Evolutionary conservation across 2,329 filamentous ascomycete genomes (phyloP), one percentile per base, ranked within the genome.

Genomic region (Alternaria metachromatica): DNA sequence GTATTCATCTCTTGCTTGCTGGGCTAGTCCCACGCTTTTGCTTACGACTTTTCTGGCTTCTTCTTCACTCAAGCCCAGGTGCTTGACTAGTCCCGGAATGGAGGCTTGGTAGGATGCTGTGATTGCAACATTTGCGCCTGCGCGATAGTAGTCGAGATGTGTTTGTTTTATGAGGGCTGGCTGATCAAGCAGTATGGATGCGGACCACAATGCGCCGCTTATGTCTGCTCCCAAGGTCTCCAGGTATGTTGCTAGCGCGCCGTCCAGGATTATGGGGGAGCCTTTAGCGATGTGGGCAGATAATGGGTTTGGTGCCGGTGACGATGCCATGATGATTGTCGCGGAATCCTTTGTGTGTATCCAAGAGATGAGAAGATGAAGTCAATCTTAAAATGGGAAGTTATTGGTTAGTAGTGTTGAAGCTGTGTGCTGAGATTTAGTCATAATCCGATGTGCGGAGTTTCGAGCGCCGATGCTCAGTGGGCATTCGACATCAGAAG

Each of bases 51-150:
- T 64, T n/a, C 69, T 71, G 4, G 80, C 80, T 12, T 80, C 73
- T 3, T 67, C 59, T 43, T 79, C 73, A 33, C 60, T 69, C 33
- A 83, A 44, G 2, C 65, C 65, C 11, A 82, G 70, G 55, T 84
- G 80, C 28, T 81, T 69, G 11, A 65, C 50, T 6, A 85, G 71
- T 6, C 83, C 83, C 3, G 72, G 72, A 7, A 80, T 68, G n/a
- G 80, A 80, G 3, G 83, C 82, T 71, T 85, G 83, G 64, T 85
- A 85, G 13, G 79, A 82, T 6, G 82, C 78, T 30, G 83, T 85
- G 68, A 82, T 84, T 11, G 81, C 82, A 26, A 85, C 72, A 55
- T 82, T 75, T n/a, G 83, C 82, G 37, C 83, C 82, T 11, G 82
- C 77, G 7, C 72, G 67, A 70, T 75, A 85, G 71, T 84, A 84